Evolutionary conservation across 805 yeast genomes (phyloP).

Genomic region (Komagataella ulmi): DNA sequence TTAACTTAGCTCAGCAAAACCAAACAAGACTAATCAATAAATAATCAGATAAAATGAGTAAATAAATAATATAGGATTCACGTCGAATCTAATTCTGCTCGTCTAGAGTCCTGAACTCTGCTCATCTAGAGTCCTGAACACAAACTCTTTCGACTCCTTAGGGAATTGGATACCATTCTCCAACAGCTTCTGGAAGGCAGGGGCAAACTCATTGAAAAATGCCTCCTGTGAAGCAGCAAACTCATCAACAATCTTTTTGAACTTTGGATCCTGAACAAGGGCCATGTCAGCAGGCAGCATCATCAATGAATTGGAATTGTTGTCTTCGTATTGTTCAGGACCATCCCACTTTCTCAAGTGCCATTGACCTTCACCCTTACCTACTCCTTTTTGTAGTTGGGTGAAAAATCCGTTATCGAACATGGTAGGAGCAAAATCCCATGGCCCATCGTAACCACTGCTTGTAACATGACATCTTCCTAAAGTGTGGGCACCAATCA

Average conservation of each 20-base stretch:
- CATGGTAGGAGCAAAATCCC: conserved; percentile 72
- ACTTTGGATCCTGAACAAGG: conserved; percentile 30
- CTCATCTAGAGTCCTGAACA: conserved; percentile 58
- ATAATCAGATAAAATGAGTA: background rate
- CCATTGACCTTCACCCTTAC: conserved; percentile 36
- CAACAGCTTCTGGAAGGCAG: conserved; percentile 31
- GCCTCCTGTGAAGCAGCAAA: conserved; percentile 36
- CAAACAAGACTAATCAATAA: background rate
- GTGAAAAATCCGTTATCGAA: conserved; percentile 67
- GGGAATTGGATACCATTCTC: conserved; percentile 70
- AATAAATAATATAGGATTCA: background rate
- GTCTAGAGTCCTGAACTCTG: conserved; percentile 55
- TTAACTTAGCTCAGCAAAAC: background rate
- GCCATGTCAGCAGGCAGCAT: conserved; percentile 50
- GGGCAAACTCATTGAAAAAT: conserved; percentile 35
- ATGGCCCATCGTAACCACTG: conserved; percentile 79
- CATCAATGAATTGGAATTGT: conserved; percentile 39
- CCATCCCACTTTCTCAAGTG: conserved; percentile 44
- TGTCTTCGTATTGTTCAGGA: conserved; percentile 49
- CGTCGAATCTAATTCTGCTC: conserved; percentile 37
- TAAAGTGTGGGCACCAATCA: conserved; percentile 34
- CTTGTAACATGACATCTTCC: conserved; percentile 37
- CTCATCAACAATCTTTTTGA: conserved; percentile 29
- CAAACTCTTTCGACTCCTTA: conserved; percentile 24
- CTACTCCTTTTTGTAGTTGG: conserved; percentile 16